A percentile compares a stretch with the other conserved stretches of the same genome.
Evolutionary conservation across 2,329 filamentous ascomycete species (phyloP).

Genomic region (Nemania sp.): DNA sequence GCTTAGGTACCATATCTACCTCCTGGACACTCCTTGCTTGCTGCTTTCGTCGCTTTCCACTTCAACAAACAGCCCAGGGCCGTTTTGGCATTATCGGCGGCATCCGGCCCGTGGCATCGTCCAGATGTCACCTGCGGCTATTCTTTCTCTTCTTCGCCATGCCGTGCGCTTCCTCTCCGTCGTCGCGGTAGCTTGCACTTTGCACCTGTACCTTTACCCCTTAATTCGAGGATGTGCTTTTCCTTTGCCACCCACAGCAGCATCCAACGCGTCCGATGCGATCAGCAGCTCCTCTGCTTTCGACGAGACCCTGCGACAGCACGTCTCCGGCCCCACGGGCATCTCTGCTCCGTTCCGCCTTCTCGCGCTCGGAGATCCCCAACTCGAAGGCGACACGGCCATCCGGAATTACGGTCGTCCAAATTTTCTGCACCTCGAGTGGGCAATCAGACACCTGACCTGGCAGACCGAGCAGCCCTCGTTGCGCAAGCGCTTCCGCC

Average conservation of each 20-base stretch:
- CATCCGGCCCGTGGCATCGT: slow-evolving; percentile 41
- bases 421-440: slow-evolving; percentile 57
- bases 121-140: slow-evolving; percentile 57
- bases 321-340: slow-evolving; percentile 35
- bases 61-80: slow-evolving; percentile 22
- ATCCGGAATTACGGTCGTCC: slow-evolving; percentile 64
- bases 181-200: slow-evolving; percentile 68
- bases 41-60: slow-evolving; percentile 5
- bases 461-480: slow-evolving; percentile 51
- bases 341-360: slow-evolving; percentile 76
- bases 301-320: slow-evolving; percentile 43
- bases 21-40: neutral
- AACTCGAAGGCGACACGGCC: slow-evolving; percentile 89
- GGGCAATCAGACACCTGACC: slow-evolving; percentile 51
- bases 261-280: slow-evolving; percentile 10
- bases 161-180: slow-evolving; percentile 62
- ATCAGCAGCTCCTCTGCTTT: slow-evolving; percentile 36
- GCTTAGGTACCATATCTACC: no score
- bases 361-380: slow-evolving; percentile 86
- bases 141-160: slow-evolving; percentile 60
- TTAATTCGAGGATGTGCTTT: slow-evolving; percentile 80
- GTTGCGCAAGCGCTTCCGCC: slow-evolving; percentile 56
- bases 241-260: slow-evolving; percentile 52
- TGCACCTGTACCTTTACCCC: slow-evolving; percentile 88
- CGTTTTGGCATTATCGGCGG: slow-evolving; percentile 31